These are phyloP conservation scores for Colletotrichum chlorophyti DNA, from an alignment of 2,329 filamentous ascomycete genomes.

Conservation along the genomic window DNA sequence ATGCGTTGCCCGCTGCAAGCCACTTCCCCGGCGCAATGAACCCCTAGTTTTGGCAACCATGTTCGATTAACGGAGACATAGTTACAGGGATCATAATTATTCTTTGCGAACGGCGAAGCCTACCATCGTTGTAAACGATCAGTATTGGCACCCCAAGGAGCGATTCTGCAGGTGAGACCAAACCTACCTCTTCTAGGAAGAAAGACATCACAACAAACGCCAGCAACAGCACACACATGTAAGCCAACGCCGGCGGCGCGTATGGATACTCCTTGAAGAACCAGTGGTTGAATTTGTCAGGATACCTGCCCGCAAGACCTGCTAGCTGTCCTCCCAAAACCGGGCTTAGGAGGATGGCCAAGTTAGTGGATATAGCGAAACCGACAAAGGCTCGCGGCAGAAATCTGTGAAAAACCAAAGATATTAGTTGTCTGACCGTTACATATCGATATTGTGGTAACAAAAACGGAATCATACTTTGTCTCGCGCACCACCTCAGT, in stretches of 20 bases:
- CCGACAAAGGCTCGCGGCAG: neutral
- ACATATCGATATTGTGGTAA: no score
- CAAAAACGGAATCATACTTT: neutral
- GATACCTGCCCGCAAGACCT: conserved; percentile 11
- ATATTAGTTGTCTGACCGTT: no score
- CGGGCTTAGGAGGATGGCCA: neutral
- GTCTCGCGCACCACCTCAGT: neutral
- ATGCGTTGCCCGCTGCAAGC: no score
- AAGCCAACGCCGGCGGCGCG: neutral
- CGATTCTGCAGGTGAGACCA: neutral
- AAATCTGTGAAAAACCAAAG: neutral
- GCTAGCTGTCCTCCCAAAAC: conserved; percentile 10
- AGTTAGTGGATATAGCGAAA: neutral
- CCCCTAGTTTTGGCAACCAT: no score
- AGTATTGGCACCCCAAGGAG: no score
- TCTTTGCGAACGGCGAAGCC: neutral
- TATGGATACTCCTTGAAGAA: conserved; percentile 12
- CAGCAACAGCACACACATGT: neutral
- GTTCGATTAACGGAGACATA: no score
- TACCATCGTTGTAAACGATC: no score
- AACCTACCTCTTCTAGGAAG: conserved; percentile 8
- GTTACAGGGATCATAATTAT: no score
- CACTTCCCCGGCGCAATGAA: no score
- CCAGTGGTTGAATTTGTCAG: conserved; percentile 1
- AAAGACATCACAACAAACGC: conserved; percentile 2